Percentiles rank a stretch among this genome's conserved stretches.
Conservation (phyloP, 371 early-diverging fungal genomes). For the Apophysomyces sp. region DNA sequence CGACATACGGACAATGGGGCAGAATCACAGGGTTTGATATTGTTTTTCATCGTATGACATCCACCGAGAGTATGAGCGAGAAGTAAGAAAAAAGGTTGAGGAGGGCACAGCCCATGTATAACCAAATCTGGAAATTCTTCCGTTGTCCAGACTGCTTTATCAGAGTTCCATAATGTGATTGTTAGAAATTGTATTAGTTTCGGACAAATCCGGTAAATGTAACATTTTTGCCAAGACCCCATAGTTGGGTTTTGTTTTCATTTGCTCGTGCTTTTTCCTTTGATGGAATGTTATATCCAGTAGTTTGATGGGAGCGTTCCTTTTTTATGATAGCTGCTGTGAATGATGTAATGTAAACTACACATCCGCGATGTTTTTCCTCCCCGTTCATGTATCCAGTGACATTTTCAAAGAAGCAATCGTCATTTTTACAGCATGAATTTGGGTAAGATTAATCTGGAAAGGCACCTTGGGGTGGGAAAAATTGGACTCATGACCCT, state of each 20-base stretch:
- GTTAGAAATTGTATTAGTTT: background rate
- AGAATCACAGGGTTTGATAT: background rate
- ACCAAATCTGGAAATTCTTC: background rate
- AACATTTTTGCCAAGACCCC: background rate
- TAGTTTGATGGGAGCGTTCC: background rate
- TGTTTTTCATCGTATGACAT: background rate
- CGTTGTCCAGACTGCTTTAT: background rate
- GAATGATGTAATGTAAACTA: background rate
- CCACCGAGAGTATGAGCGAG: background rate
- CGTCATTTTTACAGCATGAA: background rate
- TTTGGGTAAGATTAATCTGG: background rate
- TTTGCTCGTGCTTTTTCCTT: conserved; percentile 1
- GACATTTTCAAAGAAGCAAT: background rate
- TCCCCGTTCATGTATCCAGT: background rate
- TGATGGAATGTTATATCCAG: background rate
- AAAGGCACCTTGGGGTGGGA: background rate
- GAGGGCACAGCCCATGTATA: background rate
- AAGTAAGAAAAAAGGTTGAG: background rate
- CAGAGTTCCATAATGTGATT: background rate
- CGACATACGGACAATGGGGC: background rate
- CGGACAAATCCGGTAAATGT: background rate
- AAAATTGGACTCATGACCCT: background rate
- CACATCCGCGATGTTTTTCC: background rate
- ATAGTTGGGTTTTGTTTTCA: background rate
- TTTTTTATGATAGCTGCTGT: background rate